phyloP scores from a whole-genome alignment of 1,284 basidiomycete genomes.

The Microbotryomycetes sp. region DNA sequence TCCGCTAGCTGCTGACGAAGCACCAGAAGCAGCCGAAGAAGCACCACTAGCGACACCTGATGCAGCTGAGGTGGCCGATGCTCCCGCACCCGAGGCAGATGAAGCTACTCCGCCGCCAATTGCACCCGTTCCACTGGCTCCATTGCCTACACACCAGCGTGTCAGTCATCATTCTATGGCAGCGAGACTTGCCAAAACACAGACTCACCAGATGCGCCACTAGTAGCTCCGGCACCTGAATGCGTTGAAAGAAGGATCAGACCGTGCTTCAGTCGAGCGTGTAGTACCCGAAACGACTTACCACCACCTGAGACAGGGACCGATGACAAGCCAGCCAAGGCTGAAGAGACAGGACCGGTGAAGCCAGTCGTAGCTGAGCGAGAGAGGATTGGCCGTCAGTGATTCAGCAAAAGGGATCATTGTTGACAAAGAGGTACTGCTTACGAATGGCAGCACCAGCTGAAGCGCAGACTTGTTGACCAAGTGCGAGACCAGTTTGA shows the following conservation, averaged over 20 bases:
- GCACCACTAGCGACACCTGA: neutral
- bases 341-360: constrained; percentile 1
- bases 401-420: neutral
- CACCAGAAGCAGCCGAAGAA: neutral
- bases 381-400: neutral
- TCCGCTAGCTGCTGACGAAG: neutral
- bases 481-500: constrained; percentile 12
- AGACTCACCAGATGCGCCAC: neutral
- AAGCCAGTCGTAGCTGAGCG: constrained; percentile 1
- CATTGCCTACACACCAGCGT: no score
- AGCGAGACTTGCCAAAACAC: neutral
- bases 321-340: constrained; percentile 9
- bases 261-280: neutral
- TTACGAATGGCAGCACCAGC: constrained; percentile 11
- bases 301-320: constrained; percentile 7
- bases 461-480: constrained; percentile 21
- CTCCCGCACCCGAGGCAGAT: neutral
- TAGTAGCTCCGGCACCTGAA: neutral
- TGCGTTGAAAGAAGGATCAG: neutral
- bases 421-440: neutral
- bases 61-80: neutral
- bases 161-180: neutral
- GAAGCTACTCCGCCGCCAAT: no score
- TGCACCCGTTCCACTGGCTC: no score
- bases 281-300: neutral